Conservation (phyloP, 352 stramenopile genomes). For the Phytophthora hybrid region DNA sequence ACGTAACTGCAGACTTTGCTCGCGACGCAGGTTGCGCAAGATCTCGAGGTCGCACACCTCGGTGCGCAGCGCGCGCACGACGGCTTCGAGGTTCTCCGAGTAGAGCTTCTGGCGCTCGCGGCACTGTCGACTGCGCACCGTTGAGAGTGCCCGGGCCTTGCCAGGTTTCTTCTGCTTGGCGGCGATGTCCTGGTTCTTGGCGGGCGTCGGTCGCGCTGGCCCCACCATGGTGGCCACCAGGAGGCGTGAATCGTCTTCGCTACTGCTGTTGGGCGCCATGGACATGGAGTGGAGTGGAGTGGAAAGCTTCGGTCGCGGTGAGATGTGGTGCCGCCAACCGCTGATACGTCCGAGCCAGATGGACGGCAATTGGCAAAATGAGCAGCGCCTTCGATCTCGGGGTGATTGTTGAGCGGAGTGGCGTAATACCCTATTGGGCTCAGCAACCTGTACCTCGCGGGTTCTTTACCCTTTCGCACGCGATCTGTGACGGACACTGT, state of each 20-base stretch:
- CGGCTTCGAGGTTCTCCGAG: slow-evolving; percentile 47
- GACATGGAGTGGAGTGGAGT: slow-evolving; percentile 12
- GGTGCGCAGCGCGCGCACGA: slow-evolving; percentile 47
- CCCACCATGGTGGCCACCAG: slow-evolving; percentile 7
- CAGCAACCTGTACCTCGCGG: not conserved
- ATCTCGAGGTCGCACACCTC: slow-evolving; percentile 60
- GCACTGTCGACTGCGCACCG: slow-evolving; percentile 58
- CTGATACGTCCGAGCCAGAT: slow-evolving; percentile 33
- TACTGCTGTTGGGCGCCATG: slow-evolving; percentile 24
- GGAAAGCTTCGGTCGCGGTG: slow-evolving; percentile 9
- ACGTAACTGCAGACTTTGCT: slow-evolving; percentile 46
- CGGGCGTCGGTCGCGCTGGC: slow-evolving; percentile 1
- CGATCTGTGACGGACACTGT: slow-evolving; percentile 3
- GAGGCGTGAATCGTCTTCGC: slow-evolving; percentile 9
- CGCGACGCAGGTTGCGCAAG: slow-evolving; percentile 47
- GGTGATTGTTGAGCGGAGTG: slow-evolving; percentile 4
- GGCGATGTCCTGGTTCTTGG: slow-evolving; percentile 28
- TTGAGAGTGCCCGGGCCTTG: slow-evolving; percentile 48
- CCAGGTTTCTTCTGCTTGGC: slow-evolving; percentile 14
- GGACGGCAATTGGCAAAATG: slow-evolving; percentile 43
- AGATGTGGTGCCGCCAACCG: slow-evolving; percentile 26
- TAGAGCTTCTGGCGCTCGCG: slow-evolving; percentile 62
- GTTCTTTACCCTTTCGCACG: slow-evolving; percentile 38
- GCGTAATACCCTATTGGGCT: slow-evolving; percentile 26
- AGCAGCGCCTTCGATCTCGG: slow-evolving; percentile 27